A percentile compares a stretch with the other conserved stretches of the same genome.
phyloP scores from a whole-genome alignment of 176 grass and related monocot genomes.

The Carex scoparia region DNA sequence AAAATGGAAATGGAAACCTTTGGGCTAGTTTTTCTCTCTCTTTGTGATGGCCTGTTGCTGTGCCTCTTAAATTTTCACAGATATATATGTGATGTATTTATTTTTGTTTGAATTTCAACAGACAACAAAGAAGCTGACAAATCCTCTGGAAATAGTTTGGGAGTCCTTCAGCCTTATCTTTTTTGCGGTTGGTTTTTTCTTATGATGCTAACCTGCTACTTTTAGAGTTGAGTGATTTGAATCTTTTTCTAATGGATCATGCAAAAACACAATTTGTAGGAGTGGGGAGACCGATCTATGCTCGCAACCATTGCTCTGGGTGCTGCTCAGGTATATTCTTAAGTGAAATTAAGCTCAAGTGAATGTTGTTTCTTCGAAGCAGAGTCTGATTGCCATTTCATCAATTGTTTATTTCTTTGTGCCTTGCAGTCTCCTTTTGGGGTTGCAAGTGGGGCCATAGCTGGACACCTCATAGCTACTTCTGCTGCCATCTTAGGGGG shows the following conservation, averaged over 20 bases:
- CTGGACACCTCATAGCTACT: conserved; percentile 76
- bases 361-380: not conserved
- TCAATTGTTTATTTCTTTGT: not conserved
- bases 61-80: not conserved
- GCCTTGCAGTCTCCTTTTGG: conserved; percentile 65
- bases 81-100: not conserved
- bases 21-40: not conserved
- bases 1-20: not conserved
- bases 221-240: not conserved
- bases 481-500: conserved; percentile 73
- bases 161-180: conserved; percentile 91
- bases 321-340: conserved; percentile 70
- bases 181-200: conserved; percentile 57
- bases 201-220: not conserved
- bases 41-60: not conserved
- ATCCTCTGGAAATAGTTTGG: conserved; percentile 77
- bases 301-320: conserved; percentile 92
- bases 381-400: not conserved
- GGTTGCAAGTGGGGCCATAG: conserved; percentile 87
- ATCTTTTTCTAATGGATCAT: not conserved
- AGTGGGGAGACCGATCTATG: conserved; percentile 99
- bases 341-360: not conserved
- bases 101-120: conserved; percentile 24
- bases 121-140: conserved; percentile 68
- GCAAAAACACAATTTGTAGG: conserved; percentile 29